Base-by-base conservation (phyloP, 306 rosid species). In the Ziziphus jujuba region DNA sequence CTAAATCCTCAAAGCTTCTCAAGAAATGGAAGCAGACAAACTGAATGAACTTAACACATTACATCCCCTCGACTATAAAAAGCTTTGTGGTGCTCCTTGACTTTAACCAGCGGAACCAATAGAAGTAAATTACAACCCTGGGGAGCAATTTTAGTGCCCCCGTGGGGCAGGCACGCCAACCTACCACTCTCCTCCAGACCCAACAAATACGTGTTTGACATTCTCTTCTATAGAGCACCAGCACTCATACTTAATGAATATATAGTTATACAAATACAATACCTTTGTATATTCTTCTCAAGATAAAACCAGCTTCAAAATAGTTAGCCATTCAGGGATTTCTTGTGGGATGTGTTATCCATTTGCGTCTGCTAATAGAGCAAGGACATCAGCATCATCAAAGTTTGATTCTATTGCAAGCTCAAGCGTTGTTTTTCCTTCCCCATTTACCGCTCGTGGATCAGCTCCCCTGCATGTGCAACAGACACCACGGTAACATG, bases 391-490 rank as follows among this genome's bases (percentile, higher is more conserved):
- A 33, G 70, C 62, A 67, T 95, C 91, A 13, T 81, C 85, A 3
- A 79, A 82, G 75, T 90, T 95, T 11, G 87, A 81, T 75, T 87
- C 91, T 13, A 84, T 71, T 56, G 92, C 95, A 35, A 88, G 81
- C 73, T 87, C 89, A 24, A 87, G 60, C 2, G 96, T 87, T 24
- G 86, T 95, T 90, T 91, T 95, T 61, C 99, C 97, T 53, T 85
- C 87, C 55, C 87, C 90, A 57, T 88, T 86, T 45, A 84, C 84
- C 35, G 89, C 92, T 66, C 85, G 87, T 72, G 95, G 95, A 85
- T 95, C 87, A 5, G 95, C 97, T 49, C 99, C 97, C 89, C 99
- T 95, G 92, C 77, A 76, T 60, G 72, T 63, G 62, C 47, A 62
- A 24, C 8, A 8, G 13, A 28, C 58, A 48, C 59, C 63, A 82